Evolutionary conservation across 2,329 filamentous ascomycete species (phyloP).

Genomic region (Penicillium sp.): DNA sequence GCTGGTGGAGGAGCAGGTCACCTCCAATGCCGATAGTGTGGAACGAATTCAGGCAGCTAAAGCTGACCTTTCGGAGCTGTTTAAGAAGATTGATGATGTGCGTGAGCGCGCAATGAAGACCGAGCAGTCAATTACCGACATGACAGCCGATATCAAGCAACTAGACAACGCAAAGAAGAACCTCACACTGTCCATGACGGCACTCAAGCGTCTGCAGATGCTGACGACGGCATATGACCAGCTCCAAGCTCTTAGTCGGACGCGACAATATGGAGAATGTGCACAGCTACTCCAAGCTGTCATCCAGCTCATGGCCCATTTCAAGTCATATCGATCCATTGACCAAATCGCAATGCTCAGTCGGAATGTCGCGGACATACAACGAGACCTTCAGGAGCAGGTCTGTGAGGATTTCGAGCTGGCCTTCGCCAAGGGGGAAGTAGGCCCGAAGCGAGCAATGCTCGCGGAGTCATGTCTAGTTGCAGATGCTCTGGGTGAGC

Average conservation of each 20-base stretch:
- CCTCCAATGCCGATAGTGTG: conserved; percentile 81
- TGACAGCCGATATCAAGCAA: conserved; percentile 98
- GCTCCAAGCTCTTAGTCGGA: conserved; percentile 75
- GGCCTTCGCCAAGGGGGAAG: conserved; percentile 84
- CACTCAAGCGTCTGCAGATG: conserved; percentile 96
- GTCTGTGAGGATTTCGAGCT: conserved; percentile 99
- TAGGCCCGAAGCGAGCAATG: conserved; percentile 65
- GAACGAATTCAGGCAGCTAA: conserved; percentile 89
- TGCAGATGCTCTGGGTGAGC: conserved; percentile 90
- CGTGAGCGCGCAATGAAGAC: conserved; percentile 85
- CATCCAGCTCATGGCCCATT: conserved; percentile 95
- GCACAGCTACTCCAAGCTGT: conserved; percentile 91
- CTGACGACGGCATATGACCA: conserved; percentile 98
- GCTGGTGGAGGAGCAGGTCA: conserved; percentile 73
- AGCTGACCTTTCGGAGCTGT: conserved; percentile 81
- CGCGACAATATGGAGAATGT: conserved; percentile 90
- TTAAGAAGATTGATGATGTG: conserved; percentile 92
- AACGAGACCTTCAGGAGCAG: conserved; percentile 89
- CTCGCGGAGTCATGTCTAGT: conserved; percentile 87
- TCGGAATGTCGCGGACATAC: conserved; percentile 87
- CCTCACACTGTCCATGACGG: conserved; percentile 95
- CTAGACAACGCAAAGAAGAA: conserved; percentile 96
- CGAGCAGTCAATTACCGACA: conserved; percentile 92
- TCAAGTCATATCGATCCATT: conserved; percentile 96
- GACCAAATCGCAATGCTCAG: conserved; percentile 95